These are phyloP conservation scores for Massarina eburnea DNA, from an alignment of 2,329 filamentous ascomycete species.

Conservation along the genomic window DNA sequence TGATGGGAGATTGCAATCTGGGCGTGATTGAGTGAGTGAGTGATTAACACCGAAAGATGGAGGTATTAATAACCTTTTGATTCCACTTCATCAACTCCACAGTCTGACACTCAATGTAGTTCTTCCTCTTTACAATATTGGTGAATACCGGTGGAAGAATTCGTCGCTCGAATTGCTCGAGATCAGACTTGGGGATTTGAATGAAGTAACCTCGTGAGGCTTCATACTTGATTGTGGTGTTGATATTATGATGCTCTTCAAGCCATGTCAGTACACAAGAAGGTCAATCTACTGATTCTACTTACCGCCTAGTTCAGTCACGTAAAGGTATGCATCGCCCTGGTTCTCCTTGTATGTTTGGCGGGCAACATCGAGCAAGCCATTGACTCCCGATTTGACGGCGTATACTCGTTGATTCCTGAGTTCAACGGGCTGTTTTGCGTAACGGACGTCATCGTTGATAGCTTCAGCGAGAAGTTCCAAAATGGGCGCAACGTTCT, in stretches of 20 bases:
- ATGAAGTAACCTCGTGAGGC: slow-evolving; percentile 78
- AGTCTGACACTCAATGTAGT: slow-evolving; percentile 84
- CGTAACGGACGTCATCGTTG: slow-evolving; percentile 79
- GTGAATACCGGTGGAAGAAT: slow-evolving; percentile 70
- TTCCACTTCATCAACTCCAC: slow-evolving; percentile 79
- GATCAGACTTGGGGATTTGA: slow-evolving; percentile 62
- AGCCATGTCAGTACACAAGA: slow-evolving; percentile 7
- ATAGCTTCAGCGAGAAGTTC: slow-evolving; percentile 69
- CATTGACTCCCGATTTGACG: slow-evolving; percentile 81
- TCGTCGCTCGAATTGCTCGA: slow-evolving; percentile 62
- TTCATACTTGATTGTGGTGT: slow-evolving; percentile 73
- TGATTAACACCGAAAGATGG: background rate
- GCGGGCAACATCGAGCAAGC: slow-evolving; percentile 83
- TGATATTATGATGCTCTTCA: slow-evolving; percentile 56
- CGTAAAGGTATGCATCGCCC: slow-evolving; percentile 72
- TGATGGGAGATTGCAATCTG: slow-evolving; percentile 76
- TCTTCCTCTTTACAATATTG: slow-evolving; percentile 72
- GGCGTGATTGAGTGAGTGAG: slow-evolving; percentile 34
- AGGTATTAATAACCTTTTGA: slow-evolving; percentile 38
- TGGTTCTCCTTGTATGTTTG: slow-evolving; percentile 89
- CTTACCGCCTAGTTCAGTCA: slow-evolving; percentile 67
- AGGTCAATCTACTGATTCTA: background rate
- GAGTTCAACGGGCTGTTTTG: slow-evolving; percentile 77
- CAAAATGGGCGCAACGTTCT: slow-evolving; percentile 62
- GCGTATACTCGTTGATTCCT: slow-evolving; percentile 90